Base-by-base conservation (phyloP, 2,329 filamentous ascomycete genomes). In the Hymenoscyphus salicellus region DNA sequence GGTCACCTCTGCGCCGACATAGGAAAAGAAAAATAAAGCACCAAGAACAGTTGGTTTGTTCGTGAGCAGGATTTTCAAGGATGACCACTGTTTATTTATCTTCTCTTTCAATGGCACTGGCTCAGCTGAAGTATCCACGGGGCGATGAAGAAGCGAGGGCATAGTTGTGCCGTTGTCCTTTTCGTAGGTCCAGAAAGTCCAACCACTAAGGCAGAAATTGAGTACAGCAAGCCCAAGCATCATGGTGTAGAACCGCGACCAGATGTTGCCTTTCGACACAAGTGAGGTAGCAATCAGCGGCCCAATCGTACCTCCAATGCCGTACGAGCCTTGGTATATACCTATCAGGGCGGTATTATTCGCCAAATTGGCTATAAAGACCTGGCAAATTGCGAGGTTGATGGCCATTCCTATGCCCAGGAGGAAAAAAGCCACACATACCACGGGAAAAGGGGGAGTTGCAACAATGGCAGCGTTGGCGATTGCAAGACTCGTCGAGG, bases 1-100 rank as follows among this genome's bases (percentile, higher is more conserved):
- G 23, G 87, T 87, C 17, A 95, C 91, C 77, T 94, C 91, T 55
- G 89, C 89, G 26, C 91, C 91, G 75, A 93, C 90, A 76, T 96
- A 94, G 36, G 87, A 86, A 75, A 95, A 94, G 75, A 93, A 89
- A 79, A 94, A 94, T 16, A 91, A 75, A 0, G 90, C 88, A 1
- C 90, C 90, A 0, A 93, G 81, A 1, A 94, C 75, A 0, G 92
- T 91, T 3, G 69, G 63, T 46, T 84, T 73, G 79, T 71, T 55
- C 1, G 63, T 63, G 28, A 67, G 33, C 5, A 72, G 70, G 8
- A 74, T 80, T 58, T 78, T 79, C 16, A 77, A 71, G 16, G 82
- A 70, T 43, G 55, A 38, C 64, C 58, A 78, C 72, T 33, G 8
- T 71, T 70, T 41, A 67, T 33, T 56, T 30, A 20, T 16, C 41